Evolutionary conservation across 2,329 filamentous ascomycete genomes (phyloP).

Genomic region (Arthrobotrys megalospora): DNA sequence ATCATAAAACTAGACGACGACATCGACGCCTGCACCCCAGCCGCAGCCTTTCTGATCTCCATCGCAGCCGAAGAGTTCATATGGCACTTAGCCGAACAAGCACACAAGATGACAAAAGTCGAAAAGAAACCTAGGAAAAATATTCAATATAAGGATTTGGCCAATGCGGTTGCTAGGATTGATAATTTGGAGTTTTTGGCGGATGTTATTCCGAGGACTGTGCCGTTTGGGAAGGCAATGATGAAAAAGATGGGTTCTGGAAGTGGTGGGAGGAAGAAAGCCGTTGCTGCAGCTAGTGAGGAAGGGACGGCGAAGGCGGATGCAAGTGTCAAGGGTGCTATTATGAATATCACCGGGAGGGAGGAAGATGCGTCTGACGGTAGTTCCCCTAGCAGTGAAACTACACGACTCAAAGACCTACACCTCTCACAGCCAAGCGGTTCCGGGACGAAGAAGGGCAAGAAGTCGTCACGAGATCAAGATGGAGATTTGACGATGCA

Average conservation of each 20-base stretch:
- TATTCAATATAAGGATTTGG: constrained; percentile 95
- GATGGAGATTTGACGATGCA: constrained; percentile 57
- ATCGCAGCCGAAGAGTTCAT: constrained; percentile 98
- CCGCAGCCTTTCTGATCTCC: constrained; percentile 93
- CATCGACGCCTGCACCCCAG: constrained; percentile 87
- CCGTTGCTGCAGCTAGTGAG: background rate
- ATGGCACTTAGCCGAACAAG: constrained; percentile 87
- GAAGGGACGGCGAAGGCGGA: constrained; percentile 9
- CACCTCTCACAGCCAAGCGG: constrained; percentile 46
- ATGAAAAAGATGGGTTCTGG: constrained; percentile 48
- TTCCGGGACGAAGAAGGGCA: constrained; percentile 37
- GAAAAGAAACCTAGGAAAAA: constrained; percentile 93
- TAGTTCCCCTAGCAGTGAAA: constrained; percentile 43
- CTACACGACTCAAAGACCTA: constrained; percentile 44
- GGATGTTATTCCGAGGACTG: constrained; percentile 90
- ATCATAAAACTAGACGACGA: constrained; percentile 92
- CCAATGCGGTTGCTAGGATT: constrained; percentile 85
- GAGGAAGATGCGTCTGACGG: constrained; percentile 36
- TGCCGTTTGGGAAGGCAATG: constrained; percentile 77
- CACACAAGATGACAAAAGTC: constrained; percentile 88
- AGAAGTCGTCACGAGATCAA: constrained; percentile 36
- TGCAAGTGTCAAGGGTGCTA: constrained; percentile 15
- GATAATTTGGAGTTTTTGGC: constrained; percentile 96
- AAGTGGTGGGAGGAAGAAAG: background rate
- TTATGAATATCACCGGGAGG: constrained; percentile 21